Conservation (phyloP, 2,329 filamentous ascomycete species). For the Fusarium nodosum region DNA sequence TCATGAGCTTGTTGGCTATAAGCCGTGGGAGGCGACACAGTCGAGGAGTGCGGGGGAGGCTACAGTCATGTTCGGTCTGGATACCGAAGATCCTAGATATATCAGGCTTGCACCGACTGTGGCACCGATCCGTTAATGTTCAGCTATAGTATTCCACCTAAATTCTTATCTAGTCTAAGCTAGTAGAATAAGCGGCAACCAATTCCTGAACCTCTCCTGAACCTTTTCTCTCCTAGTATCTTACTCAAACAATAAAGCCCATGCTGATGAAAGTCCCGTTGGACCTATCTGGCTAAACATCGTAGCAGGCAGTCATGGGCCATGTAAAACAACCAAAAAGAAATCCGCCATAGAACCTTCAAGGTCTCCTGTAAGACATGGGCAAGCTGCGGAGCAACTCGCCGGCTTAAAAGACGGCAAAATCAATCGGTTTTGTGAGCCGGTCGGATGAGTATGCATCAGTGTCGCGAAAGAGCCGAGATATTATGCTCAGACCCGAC, state of each 20-base stretch:
- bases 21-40: conserved; percentile 21
- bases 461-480: too few relatives aligned
- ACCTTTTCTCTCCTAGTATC: background rate
- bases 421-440: too few relatives aligned
- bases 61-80: conserved; percentile 43
- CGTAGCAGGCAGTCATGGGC: background rate
- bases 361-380: background rate
- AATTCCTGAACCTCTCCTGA: background rate
- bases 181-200: background rate
- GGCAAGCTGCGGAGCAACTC: background rate
- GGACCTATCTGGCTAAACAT: background rate
- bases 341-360: background rate
- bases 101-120: conserved; percentile 42
- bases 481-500: too few relatives aligned
- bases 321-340: background rate
- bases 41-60: conserved; percentile 11
- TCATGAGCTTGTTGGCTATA: conserved; percentile 26
- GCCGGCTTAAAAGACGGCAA: too few relatives aligned
- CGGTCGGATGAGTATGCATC: too few relatives aligned
- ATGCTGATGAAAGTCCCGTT: background rate
- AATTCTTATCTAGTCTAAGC: background rate
- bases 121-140: conserved; percentile 29
- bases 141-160: background rate
- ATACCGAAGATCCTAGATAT: conserved; percentile 30
- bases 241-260: background rate